These are phyloP conservation scores for Zarea fungicola DNA, from an alignment of 2,329 filamentous ascomycete species.

Conservation along the genomic window DNA sequence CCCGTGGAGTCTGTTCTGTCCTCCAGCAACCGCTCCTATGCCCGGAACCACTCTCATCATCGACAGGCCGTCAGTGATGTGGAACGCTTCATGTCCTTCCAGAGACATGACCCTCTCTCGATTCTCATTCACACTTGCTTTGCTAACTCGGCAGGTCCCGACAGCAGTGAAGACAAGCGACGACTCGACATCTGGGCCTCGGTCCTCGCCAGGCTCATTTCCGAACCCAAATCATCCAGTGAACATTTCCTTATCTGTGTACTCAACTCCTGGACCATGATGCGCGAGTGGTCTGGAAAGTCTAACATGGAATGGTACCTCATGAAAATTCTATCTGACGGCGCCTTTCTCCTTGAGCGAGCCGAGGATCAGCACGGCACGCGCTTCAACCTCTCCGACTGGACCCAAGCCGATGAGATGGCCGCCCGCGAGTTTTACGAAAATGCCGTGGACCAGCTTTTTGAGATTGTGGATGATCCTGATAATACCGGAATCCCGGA, in stretches of 20 bases:
- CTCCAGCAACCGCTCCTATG: constrained; percentile 52
- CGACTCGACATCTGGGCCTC: constrained; percentile 85
- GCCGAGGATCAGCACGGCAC: constrained; percentile 73
- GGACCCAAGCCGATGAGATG: constrained; percentile 73
- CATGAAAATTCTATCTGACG: constrained; percentile 90
- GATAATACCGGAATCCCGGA: constrained; percentile 81
- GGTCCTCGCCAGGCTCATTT: constrained; percentile 76
- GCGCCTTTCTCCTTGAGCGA: constrained; percentile 82
- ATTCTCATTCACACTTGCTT: constrained; percentile 84
- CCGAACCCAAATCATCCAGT: constrained; percentile 67
- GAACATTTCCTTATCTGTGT: constrained; percentile 79
- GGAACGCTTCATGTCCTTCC: constrained; percentile 80
- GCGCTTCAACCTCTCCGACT: constrained; percentile 64
- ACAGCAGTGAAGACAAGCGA: constrained; percentile 73
- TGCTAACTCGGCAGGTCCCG: constrained; percentile 75
- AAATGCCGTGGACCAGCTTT: constrained; percentile 71
- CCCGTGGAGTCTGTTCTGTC: constrained; percentile 78
- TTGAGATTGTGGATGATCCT: constrained; percentile 80
- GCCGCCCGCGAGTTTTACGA: constrained; percentile 87
- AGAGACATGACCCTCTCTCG: constrained; percentile 80
- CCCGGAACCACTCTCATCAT: constrained; percentile 40
- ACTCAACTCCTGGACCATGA: constrained; percentile 79
- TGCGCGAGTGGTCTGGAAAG: constrained; percentile 85
- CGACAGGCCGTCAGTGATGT: constrained; percentile 48
- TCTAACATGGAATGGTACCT: constrained; percentile 89